A percentile compares a stretch with the other conserved stretches of the same genome.
Conservation (phyloP, 768 basidiomycete genomes). For the Tricholoma bakamatsutake region DNA sequence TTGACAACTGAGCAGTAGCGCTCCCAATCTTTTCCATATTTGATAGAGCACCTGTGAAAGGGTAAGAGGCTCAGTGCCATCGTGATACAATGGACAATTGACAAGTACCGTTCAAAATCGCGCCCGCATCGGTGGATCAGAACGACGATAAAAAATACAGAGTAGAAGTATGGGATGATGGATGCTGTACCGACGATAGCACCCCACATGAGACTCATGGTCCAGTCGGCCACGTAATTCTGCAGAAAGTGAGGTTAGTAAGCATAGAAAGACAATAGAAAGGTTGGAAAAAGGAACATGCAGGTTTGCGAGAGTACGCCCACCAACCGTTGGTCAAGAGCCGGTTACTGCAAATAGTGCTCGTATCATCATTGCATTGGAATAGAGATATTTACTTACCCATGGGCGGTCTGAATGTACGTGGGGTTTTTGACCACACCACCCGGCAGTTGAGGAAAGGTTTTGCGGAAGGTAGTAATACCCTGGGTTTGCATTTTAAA, state of each 20-base stretch:
- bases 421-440: conserved; percentile 80
- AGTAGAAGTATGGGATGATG: conserved; percentile 94
- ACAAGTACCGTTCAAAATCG: conserved; percentile 82
- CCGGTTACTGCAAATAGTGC: conserved; percentile 56
- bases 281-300: conserved; percentile 27
- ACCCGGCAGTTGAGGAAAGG: conserved; percentile 92
- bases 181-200: conserved; percentile 68
- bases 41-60: conserved; percentile 59
- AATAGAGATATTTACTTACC: conserved; percentile 34
- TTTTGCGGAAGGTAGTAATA: conserved; percentile 75
- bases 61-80: conserved; percentile 1
- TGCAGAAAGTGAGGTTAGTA: conserved; percentile 19
- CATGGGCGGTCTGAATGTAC: conserved; percentile 90
- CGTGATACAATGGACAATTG: background rate
- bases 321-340: conserved; percentile 93
- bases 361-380: background rate
- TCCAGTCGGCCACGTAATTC: conserved; percentile 96
- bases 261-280: background rate
- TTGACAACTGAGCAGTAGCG: conserved; percentile 82
- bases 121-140: conserved; percentile 87
- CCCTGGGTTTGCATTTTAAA: conserved; percentile 98
- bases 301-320: conserved; percentile 90
- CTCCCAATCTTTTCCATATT: conserved; percentile 96
- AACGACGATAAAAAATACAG: conserved; percentile 91
- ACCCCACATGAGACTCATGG: conserved; percentile 82